Evolutionary conservation across 2,329 filamentous ascomycete species (phyloP), one percentile per base, ranked within the genome.

Genomic region (Penicillium concentricum): DNA sequence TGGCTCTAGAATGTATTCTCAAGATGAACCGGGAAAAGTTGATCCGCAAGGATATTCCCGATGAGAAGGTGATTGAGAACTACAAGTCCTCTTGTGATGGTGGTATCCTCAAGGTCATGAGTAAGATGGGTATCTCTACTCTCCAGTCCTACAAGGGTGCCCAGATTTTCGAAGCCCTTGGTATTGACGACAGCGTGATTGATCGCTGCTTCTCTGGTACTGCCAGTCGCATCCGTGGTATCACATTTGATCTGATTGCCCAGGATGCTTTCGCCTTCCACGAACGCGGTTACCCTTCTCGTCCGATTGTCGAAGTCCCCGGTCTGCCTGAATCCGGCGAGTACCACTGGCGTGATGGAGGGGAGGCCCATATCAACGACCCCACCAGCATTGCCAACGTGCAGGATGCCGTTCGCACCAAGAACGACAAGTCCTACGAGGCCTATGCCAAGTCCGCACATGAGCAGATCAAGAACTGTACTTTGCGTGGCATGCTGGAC

Each of bases 51-150:
- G 89, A 94, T 75, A 80, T 96, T 42, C 84, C 83, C 20, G 85
- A 94, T 57, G 88, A 96, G 59, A 84, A 87, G 68, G 86, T 97
- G 55, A 92, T 97, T 65, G 87, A 88, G 68, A 97, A 97, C 80
- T 97, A 97, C 83, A 96, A 95, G 79, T 90, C 95, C 76, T 97
- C 93, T 61, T 93, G 90, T 68, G 92, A 97, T 66, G 93, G 93
- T 70, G 93, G 93, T 79, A 96, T 97, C 62, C 82, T 97, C 62
- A 97, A 97, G 78, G 93, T 97, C 74, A 97, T 97, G 93, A 94
- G 89, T 75, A 97, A 97, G 82, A 97, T 97, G 93, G 93, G 93
- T 80, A 97, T 97, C 63, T 97, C 93, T 7, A 97, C 93, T 32
- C 82, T 97, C 44, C 91, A 93, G 70, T 93, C 89, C 65, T 97